A percentile compares a stretch with the other conserved stretches of the same genome.
Evolutionary conservation across 2,329 filamentous ascomycete species (phyloP).

Genomic region (Hysterium pulicare): DNA sequence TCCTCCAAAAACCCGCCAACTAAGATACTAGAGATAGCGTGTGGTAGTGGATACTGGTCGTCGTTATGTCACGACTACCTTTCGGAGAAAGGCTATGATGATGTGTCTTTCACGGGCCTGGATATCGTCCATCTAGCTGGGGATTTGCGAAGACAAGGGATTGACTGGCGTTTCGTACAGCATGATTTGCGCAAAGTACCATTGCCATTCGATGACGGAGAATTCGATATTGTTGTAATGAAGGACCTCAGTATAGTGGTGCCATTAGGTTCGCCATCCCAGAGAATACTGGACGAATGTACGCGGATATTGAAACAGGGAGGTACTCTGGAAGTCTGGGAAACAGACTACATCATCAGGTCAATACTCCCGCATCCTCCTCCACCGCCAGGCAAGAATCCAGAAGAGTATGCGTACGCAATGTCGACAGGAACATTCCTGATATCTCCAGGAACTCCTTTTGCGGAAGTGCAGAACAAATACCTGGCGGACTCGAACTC

Average conservation of each 20-base stretch:
- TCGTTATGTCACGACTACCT: slow-evolving; percentile 82
- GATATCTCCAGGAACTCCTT: slow-evolving; percentile 77
- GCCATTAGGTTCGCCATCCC: slow-evolving; percentile 53
- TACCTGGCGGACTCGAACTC: slow-evolving; percentile 79
- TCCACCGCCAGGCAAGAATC: slow-evolving; percentile 53
- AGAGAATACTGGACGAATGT: slow-evolving; percentile 65
- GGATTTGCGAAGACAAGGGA: slow-evolving; percentile 64
- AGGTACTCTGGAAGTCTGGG: slow-evolving; percentile 83
- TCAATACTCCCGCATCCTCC: slow-evolving; percentile 77
- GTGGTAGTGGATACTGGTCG: slow-evolving; percentile 86
- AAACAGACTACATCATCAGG: slow-evolving; percentile 78
- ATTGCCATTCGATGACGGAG: slow-evolving; percentile 72
- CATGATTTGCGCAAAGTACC: slow-evolving; percentile 76
- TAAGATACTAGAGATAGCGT: slow-evolving; percentile 80
- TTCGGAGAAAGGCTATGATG: slow-evolving; percentile 61
- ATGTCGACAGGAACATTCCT: slow-evolving; percentile 74
- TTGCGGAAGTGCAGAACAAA: slow-evolving; percentile 75
- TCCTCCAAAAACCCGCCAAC: slow-evolving; percentile 66
- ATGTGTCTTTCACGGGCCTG: slow-evolving; percentile 75
- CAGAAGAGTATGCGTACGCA: slow-evolving; percentile 62
- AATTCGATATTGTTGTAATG: slow-evolving; percentile 85
- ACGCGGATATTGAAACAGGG: slow-evolving; percentile 73
- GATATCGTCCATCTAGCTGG: slow-evolving; percentile 74
- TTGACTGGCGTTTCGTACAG: slow-evolving; percentile 85
- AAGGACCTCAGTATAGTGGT: slow-evolving; percentile 77